Evolutionary conservation across 805 yeast genomes (phyloP), one percentile per base, ranked within the genome.

Genomic region (Isabelozyma gotoi): DNA sequence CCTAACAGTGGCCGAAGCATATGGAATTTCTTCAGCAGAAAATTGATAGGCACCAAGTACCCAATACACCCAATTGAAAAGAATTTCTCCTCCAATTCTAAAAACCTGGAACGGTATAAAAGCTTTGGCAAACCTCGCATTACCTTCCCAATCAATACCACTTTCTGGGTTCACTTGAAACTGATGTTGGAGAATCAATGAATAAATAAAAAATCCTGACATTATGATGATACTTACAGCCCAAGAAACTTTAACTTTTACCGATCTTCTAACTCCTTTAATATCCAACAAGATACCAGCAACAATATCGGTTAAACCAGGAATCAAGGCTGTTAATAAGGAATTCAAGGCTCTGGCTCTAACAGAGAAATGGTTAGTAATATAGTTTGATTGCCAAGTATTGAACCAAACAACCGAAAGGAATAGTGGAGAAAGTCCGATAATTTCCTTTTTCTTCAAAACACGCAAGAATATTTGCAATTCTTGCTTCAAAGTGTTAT

Each of bases 271-370:
- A 2, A 48, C 4, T 2, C 51, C 41, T 18, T 44, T 45, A 34
- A 39, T 38, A 43, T 59, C 61, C 11, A 56, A 41, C 3, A 50
- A 40, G 3, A 18, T 34, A 18, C 57, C 57, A 5, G 48, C 46
- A 39, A 46, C 20, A 20, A 57, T 11, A 46, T 57, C 60, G 1
- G 52, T 46, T 7, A 34, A 32, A 7, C 45, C 49, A 3, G 47
- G 41, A 8, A 57, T 45, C 3, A 56, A 39, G 1, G 62, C 59
- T 11, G 55, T 46, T 3, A 57, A 39, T 18, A 59, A 47, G 11
- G 53, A 47, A 33, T 56, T 59, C 36, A 57, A 44, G n/a, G 62
- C 48, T 44, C 63, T 49, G 8, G 52, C 47, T 39, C 63, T 47
- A 14, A 55, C 59, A 11, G 51, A 39, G 42, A 59, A 59, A 38